Evolutionary conservation across 441 rosid species (phyloP).

Genomic region (Eutrema salsugineum): DNA sequence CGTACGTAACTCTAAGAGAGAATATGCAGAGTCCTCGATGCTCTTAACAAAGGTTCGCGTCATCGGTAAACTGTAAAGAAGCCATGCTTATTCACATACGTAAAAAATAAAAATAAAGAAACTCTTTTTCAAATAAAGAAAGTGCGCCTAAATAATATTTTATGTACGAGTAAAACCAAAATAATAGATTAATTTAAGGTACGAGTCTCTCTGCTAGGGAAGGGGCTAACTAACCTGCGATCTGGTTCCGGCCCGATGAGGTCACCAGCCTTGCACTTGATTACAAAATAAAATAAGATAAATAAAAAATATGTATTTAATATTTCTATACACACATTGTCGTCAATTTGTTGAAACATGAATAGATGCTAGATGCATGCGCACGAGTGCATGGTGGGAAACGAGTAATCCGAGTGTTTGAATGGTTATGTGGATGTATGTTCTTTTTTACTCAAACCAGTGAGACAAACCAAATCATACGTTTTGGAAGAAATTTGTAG

Average conservation of each 20-base stretch:
- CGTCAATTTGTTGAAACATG: not conserved
- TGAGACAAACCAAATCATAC: not conserved
- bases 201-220: not conserved
- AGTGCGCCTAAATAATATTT: no score
- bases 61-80: not conserved
- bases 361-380: not conserved
- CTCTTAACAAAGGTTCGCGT: slow-evolving; percentile 3
- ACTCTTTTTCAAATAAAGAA: no score
- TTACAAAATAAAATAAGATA: no score
- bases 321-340: no score
- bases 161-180: no score
- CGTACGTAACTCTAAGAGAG: not conserved
- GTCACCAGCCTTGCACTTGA: no score
- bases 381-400: not conserved
- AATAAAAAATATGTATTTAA: no score
- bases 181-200: not conserved
- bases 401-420: not conserved
- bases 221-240: no score
- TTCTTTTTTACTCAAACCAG: not conserved
- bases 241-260: no score
- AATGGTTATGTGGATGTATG: not conserved
- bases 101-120: no score
- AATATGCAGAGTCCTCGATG: slow-evolving; percentile 6
- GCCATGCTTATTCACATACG: not conserved
- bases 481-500: not conserved